Percentiles rank a stretch among this genome's conserved stretches.
These are phyloP conservation scores for Blastobotrys terrestris DNA, from an alignment of 805 yeast genomes.

Conservation along the genomic window DNA sequence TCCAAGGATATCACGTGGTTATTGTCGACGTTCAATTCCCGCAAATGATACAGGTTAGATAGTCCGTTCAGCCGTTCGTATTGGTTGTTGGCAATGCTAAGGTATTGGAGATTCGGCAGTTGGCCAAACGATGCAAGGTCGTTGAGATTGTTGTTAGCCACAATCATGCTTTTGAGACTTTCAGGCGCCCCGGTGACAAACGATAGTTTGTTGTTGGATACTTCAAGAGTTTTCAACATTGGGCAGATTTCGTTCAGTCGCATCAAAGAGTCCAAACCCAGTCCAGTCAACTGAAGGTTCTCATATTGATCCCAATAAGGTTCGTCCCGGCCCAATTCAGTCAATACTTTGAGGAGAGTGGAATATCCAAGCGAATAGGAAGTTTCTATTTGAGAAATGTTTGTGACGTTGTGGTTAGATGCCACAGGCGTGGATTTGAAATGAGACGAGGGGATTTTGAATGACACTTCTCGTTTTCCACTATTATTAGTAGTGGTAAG, in stretches of 20 bases:
- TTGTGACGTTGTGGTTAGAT: constrained; percentile 32
- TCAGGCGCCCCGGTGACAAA: constrained; percentile 43
- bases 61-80: constrained; percentile 35
- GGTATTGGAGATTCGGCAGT: constrained; percentile 38
- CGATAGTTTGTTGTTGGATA: constrained; percentile 37
- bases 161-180: constrained; percentile 33
- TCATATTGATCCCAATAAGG: constrained; percentile 38
- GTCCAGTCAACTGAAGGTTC: constrained; percentile 32
- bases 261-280: constrained; percentile 36
- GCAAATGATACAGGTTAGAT: constrained; percentile 34
- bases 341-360: constrained; percentile 38
- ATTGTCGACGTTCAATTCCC: constrained; percentile 38
- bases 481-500: not conserved
- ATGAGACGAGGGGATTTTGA: constrained; percentile 1
- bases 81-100: constrained; percentile 37
- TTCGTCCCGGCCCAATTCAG: constrained; percentile 32
- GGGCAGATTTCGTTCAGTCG: constrained; percentile 40
- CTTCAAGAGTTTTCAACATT: constrained; percentile 32
- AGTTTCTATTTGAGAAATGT: constrained; percentile 35
- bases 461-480: constrained; percentile 13
- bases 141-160: constrained; percentile 35
- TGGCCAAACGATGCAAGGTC: constrained; percentile 40
- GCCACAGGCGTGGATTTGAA: not conserved
- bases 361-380: constrained; percentile 41
- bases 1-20: constrained; percentile 33